Conservation (phyloP, 805 yeast genomes). For the Candida pini region DNA sequence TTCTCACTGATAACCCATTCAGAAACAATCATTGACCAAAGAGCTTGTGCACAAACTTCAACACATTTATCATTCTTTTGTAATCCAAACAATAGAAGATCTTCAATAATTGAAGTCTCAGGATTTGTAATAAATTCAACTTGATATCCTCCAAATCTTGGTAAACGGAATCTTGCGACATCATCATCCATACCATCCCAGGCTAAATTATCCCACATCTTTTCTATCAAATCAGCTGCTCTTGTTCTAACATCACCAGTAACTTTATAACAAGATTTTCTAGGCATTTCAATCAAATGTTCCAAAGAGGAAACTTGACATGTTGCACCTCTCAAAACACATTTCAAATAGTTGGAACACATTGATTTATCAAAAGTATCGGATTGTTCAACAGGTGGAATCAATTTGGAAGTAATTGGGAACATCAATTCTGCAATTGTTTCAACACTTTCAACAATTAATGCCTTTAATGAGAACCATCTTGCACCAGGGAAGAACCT, state of each 20-base stretch:
- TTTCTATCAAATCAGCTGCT: conserved; percentile 48
- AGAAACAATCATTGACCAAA: conserved; percentile 68
- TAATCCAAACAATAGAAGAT: conserved; percentile 60
- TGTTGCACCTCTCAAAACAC: conserved; percentile 52
- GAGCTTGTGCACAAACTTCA: conserved; percentile 53
- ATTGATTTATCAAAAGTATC: conserved; percentile 51
- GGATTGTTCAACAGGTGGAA: conserved; percentile 47
- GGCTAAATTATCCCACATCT: conserved; percentile 73
- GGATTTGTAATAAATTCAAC: conserved; percentile 49
- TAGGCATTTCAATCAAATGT: conserved; percentile 65
- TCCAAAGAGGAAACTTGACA: conserved; percentile 67
- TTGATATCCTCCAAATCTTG: conserved; percentile 66
- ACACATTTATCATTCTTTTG: conserved; percentile 62
- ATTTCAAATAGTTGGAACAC: conserved; percentile 65
- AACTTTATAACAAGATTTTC: conserved; percentile 60
- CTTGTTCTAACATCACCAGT: conserved; percentile 59
- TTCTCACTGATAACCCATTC: conserved; percentile 57
- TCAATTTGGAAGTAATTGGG: conserved; percentile 41
- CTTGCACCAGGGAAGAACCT: conserved; percentile 59
- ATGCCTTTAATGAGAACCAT: conserved; percentile 67
- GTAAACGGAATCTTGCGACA: conserved; percentile 50
- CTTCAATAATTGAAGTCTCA: conserved; percentile 57
- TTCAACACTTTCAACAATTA: conserved; percentile 51
- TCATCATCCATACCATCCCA: conserved; percentile 55
- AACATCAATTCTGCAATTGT: conserved; percentile 48